Evolutionary conservation across 2,329 filamentous ascomycete genomes (phyloP).

Genomic region (Monosporascus sp.): DNA sequence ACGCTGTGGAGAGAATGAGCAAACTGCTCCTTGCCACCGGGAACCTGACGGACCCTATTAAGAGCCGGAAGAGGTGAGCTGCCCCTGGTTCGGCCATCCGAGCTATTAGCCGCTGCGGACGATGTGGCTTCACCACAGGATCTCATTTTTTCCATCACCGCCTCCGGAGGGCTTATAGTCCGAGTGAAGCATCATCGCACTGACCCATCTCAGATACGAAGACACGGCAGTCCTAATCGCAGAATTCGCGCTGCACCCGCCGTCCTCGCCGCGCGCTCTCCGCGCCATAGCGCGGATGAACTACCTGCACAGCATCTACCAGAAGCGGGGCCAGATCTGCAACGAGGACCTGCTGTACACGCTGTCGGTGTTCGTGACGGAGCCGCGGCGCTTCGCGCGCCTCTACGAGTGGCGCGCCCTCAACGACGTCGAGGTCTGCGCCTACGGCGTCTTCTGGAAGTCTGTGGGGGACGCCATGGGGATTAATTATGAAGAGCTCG

Average conservation of each 20-base stretch:
- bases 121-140: no score
- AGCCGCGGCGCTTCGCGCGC: slow-evolving; percentile 59
- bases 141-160: neutral
- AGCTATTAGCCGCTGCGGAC: no score
- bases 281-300: slow-evolving; percentile 33
- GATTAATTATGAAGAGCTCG: slow-evolving; percentile 44
- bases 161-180: neutral
- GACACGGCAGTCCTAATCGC: slow-evolving; percentile 26
- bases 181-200: no score
- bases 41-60: slow-evolving; percentile 26
- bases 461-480: slow-evolving; percentile 64
- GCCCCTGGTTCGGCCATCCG: neutral
- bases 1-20: slow-evolving; percentile 27
- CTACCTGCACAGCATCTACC: slow-evolving; percentile 32
- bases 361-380: slow-evolving; percentile 55
- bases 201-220: slow-evolving; percentile 20
- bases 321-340: slow-evolving; percentile 28
- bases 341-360: slow-evolving; percentile 35
- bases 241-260: slow-evolving; percentile 29
- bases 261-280: slow-evolving; percentile 29
- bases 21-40: slow-evolving; percentile 23
- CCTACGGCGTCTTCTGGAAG: slow-evolving; percentile 66
- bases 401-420: slow-evolving; percentile 66
- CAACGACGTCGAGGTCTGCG: slow-evolving; percentile 63
- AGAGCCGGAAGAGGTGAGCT: slow-evolving; percentile 25